phyloP scores from a whole-genome alignment of 2,329 filamentous ascomycete species.

The Fusarium kyushuense region DNA sequence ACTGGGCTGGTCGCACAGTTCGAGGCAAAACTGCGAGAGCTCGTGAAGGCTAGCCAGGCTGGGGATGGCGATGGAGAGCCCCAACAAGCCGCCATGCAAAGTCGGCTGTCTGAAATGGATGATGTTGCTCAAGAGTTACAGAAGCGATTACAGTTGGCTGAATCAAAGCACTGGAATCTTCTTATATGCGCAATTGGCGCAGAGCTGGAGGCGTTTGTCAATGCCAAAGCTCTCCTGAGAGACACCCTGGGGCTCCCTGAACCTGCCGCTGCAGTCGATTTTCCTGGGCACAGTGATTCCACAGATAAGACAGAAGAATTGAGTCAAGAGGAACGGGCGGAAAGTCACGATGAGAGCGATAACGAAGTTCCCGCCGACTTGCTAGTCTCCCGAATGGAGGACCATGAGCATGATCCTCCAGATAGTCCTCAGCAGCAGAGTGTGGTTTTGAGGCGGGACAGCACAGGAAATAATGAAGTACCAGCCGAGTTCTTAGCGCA shows the following conservation, averaged over 20 bases:
- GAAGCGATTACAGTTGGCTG: conserved; percentile 65
- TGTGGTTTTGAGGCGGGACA: conserved; percentile 48
- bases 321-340: conserved; percentile 16
- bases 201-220: conserved; percentile 74
- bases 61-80: conserved; percentile 51
- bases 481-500: conserved; percentile 66
- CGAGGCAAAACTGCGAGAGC: conserved; percentile 70
- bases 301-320: conserved; percentile 1
- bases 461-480: conserved; percentile 58
- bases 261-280: conserved; percentile 11
- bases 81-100: conserved; percentile 56
- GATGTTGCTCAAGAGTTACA: conserved; percentile 67
- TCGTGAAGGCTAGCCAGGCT: conserved; percentile 58
- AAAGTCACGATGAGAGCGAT: conserved; percentile 52
- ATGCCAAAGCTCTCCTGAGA: conserved; percentile 69
- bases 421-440: conserved; percentile 31
- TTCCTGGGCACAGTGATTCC: conserved; percentile 1
- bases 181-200: conserved; percentile 81
- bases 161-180: conserved; percentile 76
- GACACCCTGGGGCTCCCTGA: conserved; percentile 27
- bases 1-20: conserved; percentile 71
- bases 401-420: conserved; percentile 33
- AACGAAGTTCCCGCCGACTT: conserved; percentile 60
- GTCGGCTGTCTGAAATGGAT: conserved; percentile 68
- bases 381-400: conserved; percentile 52